A percentile compares a stretch with the other conserved stretches of the same genome.
Conservation (phyloP, 176 grass and related monocot species). For the Urochloa ruziziensis region DNA sequence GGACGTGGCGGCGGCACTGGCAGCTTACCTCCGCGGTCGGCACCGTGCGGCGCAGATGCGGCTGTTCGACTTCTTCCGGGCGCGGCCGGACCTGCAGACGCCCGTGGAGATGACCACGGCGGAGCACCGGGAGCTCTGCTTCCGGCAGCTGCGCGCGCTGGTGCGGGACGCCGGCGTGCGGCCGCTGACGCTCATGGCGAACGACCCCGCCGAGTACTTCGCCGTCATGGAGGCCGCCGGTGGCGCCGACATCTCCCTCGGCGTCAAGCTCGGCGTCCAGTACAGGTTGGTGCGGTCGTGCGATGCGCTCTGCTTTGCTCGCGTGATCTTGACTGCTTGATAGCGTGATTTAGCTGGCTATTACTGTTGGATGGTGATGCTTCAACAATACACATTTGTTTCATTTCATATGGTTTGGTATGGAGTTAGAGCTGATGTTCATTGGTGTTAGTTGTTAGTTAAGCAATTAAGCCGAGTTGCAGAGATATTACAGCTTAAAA, state of each 20-base stretch:
- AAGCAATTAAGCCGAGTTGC: background rate
- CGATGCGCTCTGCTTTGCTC: background rate
- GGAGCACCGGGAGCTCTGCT: constrained; percentile 85
- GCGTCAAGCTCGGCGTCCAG: constrained; percentile 92
- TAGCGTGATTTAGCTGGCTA: background rate
- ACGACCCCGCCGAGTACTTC: constrained; percentile 70
- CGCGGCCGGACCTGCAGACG: constrained; percentile 76
- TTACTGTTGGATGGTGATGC: background rate
- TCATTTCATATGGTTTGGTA: background rate
- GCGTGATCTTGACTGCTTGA: background rate
- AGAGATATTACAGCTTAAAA: background rate
- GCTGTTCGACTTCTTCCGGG: constrained; percentile 70
- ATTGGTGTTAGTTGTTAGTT: background rate
- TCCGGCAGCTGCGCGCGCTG: constrained; percentile 73
- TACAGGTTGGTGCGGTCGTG: too few relatives aligned
- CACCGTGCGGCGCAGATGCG: constrained; percentile 53
- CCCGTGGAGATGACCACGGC: constrained; percentile 73
- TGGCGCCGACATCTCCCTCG: constrained; percentile 84
- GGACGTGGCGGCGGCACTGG: constrained; percentile 51
- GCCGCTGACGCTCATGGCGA: constrained; percentile 60
- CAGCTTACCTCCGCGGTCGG: constrained; percentile 46
- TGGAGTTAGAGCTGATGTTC: background rate
- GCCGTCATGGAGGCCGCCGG: constrained; percentile 82
- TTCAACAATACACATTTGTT: background rate
- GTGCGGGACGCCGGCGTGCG: constrained; percentile 79